A percentile compares a stretch with the other conserved stretches of the same genome.
Conservation (phyloP, 345 rosid genomes). For the Hirschfeldia incana region DNA sequence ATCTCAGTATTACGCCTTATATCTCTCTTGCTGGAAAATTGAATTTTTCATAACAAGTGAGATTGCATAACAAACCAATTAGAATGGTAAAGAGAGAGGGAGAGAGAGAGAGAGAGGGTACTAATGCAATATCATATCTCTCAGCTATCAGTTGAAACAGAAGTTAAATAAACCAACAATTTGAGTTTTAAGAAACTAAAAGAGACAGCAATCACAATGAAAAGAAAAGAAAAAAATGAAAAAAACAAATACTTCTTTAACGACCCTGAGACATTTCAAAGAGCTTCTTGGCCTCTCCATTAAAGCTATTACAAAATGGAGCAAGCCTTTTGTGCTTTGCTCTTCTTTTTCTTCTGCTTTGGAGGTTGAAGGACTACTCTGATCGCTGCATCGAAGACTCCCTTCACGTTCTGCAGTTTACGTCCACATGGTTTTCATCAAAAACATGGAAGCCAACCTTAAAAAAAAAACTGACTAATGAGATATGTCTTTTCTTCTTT, state of each 20-base stretch:
- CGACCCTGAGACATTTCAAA: slow-evolving; percentile 1
- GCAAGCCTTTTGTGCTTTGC: slow-evolving; percentile 80
- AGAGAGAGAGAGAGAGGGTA: neutral
- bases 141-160: slow-evolving; percentile 2
- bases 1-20: neutral
- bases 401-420: slow-evolving; percentile 81
- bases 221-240: slow-evolving; percentile 18
- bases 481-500: slow-evolving; percentile 51
- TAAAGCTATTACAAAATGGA: slow-evolving; percentile 64
- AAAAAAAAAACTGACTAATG: neutral
- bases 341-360: slow-evolving; percentile 85
- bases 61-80: neutral
- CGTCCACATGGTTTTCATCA: slow-evolving; percentile 1
- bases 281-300: slow-evolving; percentile 20
- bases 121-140: neutral
- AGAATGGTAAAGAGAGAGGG: neutral
- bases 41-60: neutral
- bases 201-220: slow-evolving; percentile 9
- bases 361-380: slow-evolving; percentile 95
- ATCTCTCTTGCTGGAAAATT: neutral
- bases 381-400: slow-evolving; percentile 89
- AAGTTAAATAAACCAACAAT: slow-evolving; percentile 9
- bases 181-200: slow-evolving; percentile 12
- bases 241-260: slow-evolving; percentile 6
- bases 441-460: neutral